These are phyloP conservation scores for Rhododendron mucronatum DNA, from an alignment of 148 eudicot genomes.

Conservation along the genomic window DNA sequence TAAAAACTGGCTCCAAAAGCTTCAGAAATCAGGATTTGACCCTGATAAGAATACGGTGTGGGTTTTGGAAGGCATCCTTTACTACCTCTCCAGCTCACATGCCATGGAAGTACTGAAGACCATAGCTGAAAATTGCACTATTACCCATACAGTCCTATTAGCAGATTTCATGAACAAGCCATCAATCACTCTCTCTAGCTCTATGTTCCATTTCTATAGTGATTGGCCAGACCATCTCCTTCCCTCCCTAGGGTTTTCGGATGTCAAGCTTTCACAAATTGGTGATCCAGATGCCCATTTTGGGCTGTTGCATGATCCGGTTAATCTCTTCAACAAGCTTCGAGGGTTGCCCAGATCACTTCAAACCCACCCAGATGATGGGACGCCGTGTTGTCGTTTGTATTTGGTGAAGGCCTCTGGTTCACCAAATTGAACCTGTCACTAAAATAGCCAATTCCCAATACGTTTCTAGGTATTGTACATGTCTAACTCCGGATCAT, in stretches of 20 bases:
- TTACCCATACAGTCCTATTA: constrained; percentile 61
- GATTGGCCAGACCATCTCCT: constrained; percentile 91
- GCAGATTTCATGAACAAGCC: constrained; percentile 96
- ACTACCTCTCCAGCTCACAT: constrained; percentile 59
- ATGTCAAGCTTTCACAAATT: constrained; percentile 80
- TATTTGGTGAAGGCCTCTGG: constrained; percentile 90
- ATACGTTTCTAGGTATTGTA: constrained; percentile 8
- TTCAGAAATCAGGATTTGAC: constrained; percentile 64
- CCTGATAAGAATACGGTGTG: constrained; percentile 70
- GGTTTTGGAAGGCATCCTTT: constrained; percentile 91
- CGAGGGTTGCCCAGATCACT: constrained; percentile 79
- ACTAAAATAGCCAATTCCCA: constrained; percentile 8
- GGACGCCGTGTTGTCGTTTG: constrained; percentile 81
- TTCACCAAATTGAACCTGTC: constrained; percentile 42
- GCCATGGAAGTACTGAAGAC: constrained; percentile 66
- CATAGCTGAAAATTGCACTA: constrained; percentile 60
- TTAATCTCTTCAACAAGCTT: constrained; percentile 75
- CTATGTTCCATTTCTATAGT: constrained; percentile 72
- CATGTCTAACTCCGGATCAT: constrained; percentile 16
- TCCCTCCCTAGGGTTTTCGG: constrained; percentile 84
- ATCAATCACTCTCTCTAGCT: constrained; percentile 55
- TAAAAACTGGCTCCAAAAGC: constrained; percentile 70
- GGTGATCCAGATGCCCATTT: constrained; percentile 95
- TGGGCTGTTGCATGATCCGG: constrained; percentile 73
- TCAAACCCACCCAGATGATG: constrained; percentile 81